Conservation (phyloP, 148 eudicot species). For the Selenicereus undatus region DNA sequence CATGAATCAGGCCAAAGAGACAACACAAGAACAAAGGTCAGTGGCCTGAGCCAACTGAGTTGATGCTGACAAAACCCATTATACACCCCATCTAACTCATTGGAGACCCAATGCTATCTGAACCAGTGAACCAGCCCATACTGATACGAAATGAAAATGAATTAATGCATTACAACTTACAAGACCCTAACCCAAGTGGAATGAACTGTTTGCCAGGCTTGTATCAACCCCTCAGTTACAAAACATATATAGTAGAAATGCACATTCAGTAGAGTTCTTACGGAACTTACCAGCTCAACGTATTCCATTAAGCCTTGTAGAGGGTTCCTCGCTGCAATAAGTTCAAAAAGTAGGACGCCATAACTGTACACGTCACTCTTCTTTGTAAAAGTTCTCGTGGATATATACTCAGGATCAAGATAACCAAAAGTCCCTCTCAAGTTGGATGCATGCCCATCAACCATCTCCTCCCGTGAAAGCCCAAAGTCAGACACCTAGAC, state of each 20-base stretch:
- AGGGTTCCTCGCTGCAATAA: constrained; percentile 86
- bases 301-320: constrained; percentile 90
- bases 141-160: background rate
- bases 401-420: constrained; percentile 95
- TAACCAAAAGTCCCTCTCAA: constrained; percentile 92
- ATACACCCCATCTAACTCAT: background rate
- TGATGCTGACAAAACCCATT: background rate
- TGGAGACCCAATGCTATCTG: background rate
- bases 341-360: constrained; percentile 92
- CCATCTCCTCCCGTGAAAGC: constrained; percentile 86
- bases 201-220: background rate
- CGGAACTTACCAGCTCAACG: constrained; percentile 69
- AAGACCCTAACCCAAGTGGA: background rate
- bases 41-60: background rate
- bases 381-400: constrained; percentile 80
- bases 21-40: background rate
- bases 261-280: background rate
- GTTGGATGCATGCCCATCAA: constrained; percentile 54
- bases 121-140: background rate
- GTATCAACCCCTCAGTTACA: background rate
- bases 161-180: background rate
- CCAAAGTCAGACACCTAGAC: constrained; percentile 93
- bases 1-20: background rate
- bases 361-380: constrained; percentile 95
- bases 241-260: background rate